Conservation (phyloP, 805 yeast species). For the Candida takata region DNA sequence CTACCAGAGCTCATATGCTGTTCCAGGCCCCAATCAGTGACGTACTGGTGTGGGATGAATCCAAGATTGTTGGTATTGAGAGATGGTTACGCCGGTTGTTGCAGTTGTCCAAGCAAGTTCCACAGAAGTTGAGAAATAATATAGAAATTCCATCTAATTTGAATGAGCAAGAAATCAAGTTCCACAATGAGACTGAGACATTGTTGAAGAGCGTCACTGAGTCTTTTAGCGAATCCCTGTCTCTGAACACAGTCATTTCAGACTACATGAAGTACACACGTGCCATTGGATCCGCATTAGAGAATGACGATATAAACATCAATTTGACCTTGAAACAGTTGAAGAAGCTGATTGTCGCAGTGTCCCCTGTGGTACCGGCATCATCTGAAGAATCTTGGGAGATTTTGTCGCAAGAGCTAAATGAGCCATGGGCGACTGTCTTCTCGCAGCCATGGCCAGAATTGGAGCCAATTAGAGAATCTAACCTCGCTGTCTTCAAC, state of each 20-base stretch:
- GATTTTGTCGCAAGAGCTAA: slow-evolving; percentile 21
- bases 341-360: slow-evolving; percentile 48
- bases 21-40: slow-evolving; percentile 89
- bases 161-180: slow-evolving; percentile 40
- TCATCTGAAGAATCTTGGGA: slow-evolving; percentile 82
- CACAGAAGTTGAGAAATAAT: slow-evolving; percentile 4
- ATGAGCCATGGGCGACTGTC: slow-evolving; percentile 41
- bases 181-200: slow-evolving; percentile 52
- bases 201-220: slow-evolving; percentile 44
- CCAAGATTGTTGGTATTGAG: slow-evolving; percentile 77
- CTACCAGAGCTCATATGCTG: slow-evolving; percentile 85
- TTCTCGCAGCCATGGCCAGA: slow-evolving; percentile 63
- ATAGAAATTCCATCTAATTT: neutral
- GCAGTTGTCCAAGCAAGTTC: slow-evolving; percentile 15
- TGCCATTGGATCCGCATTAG: slow-evolving; percentile 33
- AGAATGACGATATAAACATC: slow-evolving; percentile 29
- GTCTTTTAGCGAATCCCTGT: slow-evolving; percentile 50
- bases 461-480: slow-evolving; percentile 29
- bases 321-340: slow-evolving; percentile 42
- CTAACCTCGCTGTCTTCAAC: slow-evolving; percentile 37
- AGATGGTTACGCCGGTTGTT: slow-evolving; percentile 74
- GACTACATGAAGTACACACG: slow-evolving; percentile 83
- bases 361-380: slow-evolving; percentile 80
- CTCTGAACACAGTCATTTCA: slow-evolving; percentile 81
- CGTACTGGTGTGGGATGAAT: slow-evolving; percentile 83